Evolutionary conservation across 768 basidiomycete species (phyloP).

Genomic region (Trametes gibbosa): DNA sequence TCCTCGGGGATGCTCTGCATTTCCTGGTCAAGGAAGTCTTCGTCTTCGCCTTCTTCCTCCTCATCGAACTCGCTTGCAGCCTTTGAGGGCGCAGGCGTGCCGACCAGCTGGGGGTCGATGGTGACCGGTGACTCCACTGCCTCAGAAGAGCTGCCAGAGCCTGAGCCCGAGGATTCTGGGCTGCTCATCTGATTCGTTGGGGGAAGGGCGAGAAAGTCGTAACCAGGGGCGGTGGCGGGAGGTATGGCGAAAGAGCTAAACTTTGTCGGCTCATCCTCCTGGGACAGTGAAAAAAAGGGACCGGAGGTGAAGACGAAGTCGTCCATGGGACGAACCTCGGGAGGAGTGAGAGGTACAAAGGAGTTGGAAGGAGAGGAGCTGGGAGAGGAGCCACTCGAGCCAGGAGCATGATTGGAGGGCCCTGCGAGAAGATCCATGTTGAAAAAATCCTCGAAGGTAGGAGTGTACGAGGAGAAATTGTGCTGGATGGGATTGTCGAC

Average conservation of each 20-base stretch:
- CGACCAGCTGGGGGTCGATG: conserved; percentile 79
- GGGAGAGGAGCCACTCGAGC: conserved; percentile 25
- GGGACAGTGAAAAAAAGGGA: conserved; percentile 27
- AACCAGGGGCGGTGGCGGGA: conserved; percentile 28
- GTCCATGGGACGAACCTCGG: conserved; percentile 22
- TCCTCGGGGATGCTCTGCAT: conserved; percentile 30
- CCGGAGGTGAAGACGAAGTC: conserved; percentile 18
- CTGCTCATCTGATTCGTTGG: conserved; percentile 24
- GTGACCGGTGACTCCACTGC: conserved; percentile 31
- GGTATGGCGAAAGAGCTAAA: conserved; percentile 24
- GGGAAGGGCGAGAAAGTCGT: conserved; percentile 39
- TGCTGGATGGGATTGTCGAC: conserved; percentile 38
- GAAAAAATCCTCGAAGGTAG: conserved; percentile 61
- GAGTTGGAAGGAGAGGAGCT: conserved; percentile 29
- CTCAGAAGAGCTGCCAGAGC: conserved; percentile 16
- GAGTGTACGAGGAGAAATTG: conserved; percentile 22
- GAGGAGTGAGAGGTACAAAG: conserved; percentile 28
- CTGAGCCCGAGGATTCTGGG: conserved; percentile 26
- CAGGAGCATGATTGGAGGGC: conserved; percentile 25
- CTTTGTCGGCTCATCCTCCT: conserved; percentile 31
- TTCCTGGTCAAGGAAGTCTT: conserved; percentile 34
- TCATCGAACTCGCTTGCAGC: conserved; percentile 42
- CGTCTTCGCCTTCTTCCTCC: conserved; percentile 33
- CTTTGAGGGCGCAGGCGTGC: conserved; percentile 52
- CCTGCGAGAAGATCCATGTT: conserved; percentile 55